phyloP scores from a whole-genome alignment of 345 rosid species.

The Salix dunnii region DNA sequence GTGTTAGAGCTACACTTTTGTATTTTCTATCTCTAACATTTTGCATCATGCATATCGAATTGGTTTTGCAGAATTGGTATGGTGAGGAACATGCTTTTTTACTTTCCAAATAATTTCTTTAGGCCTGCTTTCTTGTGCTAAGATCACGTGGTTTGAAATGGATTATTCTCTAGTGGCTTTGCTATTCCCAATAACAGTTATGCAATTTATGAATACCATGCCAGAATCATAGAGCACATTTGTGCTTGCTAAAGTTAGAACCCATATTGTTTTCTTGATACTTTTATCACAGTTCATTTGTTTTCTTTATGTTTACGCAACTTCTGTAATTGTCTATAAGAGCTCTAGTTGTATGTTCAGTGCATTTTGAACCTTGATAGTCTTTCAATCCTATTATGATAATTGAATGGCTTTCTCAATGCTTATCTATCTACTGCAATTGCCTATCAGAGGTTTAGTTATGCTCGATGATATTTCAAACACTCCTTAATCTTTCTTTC shows the following conservation, averaged over 20 bases:
- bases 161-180: neutral
- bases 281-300: neutral
- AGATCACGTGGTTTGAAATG: neutral
- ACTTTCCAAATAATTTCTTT: neutral
- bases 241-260: neutral
- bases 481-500: neutral
- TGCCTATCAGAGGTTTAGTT: neutral
- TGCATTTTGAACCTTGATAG: neutral
- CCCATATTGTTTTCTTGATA: neutral
- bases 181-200: neutral
- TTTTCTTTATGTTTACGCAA: neutral
- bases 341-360: neutral
- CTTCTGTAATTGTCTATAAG: neutral
- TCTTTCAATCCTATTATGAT: neutral
- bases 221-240: neutral
- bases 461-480: neutral
- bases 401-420: neutral
- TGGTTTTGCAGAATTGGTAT: neutral
- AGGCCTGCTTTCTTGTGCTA: neutral
- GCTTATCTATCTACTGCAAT: neutral
- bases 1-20: neutral
- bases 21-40: neutral
- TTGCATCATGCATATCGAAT: neutral
- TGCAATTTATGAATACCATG: neutral
- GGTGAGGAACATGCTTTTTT: neutral